phyloP scores from a whole-genome alignment of 1,284 basidiomycete genomes.

The Ceratobasidium sp. region DNA sequence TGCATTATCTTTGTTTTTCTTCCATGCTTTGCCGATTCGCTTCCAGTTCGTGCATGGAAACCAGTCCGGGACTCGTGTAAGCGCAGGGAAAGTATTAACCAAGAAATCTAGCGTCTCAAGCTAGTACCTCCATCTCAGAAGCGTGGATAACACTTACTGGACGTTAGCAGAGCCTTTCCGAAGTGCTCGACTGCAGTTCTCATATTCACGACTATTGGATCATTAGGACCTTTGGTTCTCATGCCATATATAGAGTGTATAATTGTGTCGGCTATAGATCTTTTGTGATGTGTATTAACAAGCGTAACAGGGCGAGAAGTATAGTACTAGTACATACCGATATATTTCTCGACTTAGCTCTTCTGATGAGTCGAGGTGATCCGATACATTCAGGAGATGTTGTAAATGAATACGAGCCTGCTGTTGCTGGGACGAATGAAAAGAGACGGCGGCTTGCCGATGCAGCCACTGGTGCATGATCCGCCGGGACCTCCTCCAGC shows the following conservation, averaged over 20 bases:
- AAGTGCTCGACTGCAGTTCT: slow-evolving; percentile 12
- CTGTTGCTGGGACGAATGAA: slow-evolving; percentile 17
- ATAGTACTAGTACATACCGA: background rate
- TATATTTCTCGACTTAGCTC: slow-evolving; percentile 16
- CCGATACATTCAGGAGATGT: background rate
- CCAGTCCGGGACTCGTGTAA: slow-evolving; percentile 41
- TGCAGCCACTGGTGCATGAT: slow-evolving; percentile 20
- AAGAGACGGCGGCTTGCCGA: background rate
- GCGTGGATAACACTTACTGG: background rate
- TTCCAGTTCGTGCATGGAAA: slow-evolving; percentile 41
- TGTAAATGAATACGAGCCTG: slow-evolving; percentile 17
- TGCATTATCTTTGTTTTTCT: slow-evolving; percentile 16
- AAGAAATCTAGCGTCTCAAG: slow-evolving; percentile 10
- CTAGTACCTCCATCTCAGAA: background rate
- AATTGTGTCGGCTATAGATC: background rate
- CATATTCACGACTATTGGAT: slow-evolving; percentile 26
- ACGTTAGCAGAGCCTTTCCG: slow-evolving; percentile 12
- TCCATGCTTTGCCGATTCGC: slow-evolving; percentile 21
- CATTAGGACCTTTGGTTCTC: background rate
- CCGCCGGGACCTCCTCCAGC: slow-evolving; percentile 30
- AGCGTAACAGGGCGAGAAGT: background rate
- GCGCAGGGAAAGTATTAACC: slow-evolving; percentile 34
- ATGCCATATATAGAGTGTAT: slow-evolving; percentile 37
- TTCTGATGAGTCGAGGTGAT: slow-evolving; percentile 3
- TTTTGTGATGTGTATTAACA: background rate